These are phyloP conservation scores for Lithospermum erythrorhizon DNA, from an alignment of 257 asterid species.

Conservation along the genomic window DNA sequence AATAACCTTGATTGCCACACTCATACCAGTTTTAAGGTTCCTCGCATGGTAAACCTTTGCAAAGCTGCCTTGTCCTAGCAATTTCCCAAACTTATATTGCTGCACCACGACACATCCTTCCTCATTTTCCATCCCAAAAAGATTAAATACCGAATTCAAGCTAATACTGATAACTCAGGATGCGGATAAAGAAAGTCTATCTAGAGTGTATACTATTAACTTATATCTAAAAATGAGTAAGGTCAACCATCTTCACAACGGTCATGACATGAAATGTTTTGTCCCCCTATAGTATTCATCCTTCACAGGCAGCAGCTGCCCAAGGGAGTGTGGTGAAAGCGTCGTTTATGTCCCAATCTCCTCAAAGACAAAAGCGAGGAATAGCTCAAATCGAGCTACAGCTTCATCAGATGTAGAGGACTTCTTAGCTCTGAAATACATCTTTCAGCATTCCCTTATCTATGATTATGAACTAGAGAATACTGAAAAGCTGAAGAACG, in stretches of 20 bases:
- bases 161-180: too few relatives aligned
- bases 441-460: conserved; percentile 83
- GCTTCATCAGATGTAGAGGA: conserved; percentile 16
- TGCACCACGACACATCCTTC: conserved; percentile 46
- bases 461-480: conserved; percentile 22
- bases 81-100: conserved; percentile 60
- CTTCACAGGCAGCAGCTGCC: neutral
- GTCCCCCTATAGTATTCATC: conserved; percentile 9
- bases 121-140: conserved; percentile 31
- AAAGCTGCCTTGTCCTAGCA: conserved; percentile 81
- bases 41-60: conserved; percentile 80
- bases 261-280: conserved; percentile 32
- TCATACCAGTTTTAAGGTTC: conserved; percentile 31
- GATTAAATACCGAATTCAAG: conserved; percentile 4
- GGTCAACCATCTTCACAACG: conserved; percentile 38
- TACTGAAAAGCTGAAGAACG: conserved; percentile 9
- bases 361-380: conserved; percentile 29
- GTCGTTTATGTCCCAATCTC: conserved; percentile 30
- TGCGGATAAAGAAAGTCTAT: too few relatives aligned
- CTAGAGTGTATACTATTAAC: too few relatives aligned
- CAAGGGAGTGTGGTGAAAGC: conserved; percentile 2
- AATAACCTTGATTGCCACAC: conserved; percentile 65
- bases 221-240: neutral
- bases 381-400: conserved; percentile 32
- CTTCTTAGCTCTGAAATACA: conserved; percentile 38